Evolutionary conservation across 202 grass and related monocot genomes (phyloP).

Genomic region (Cymbopogon flexuosus): DNA sequence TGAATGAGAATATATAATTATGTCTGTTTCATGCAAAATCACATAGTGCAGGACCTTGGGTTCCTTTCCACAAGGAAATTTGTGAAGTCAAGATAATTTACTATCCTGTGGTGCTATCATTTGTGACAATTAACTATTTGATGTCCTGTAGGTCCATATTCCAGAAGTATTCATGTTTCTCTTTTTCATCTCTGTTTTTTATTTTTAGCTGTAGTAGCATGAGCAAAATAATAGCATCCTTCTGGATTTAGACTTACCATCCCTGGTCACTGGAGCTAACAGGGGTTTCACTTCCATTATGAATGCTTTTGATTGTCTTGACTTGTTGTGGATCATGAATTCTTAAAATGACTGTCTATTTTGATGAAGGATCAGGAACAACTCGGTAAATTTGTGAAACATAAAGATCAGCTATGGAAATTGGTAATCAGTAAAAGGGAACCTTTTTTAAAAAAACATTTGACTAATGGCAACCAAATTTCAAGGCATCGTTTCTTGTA

Average conservation of each 20-base stretch:
- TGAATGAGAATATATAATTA: background rate
- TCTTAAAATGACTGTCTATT: background rate
- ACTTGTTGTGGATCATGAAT: background rate
- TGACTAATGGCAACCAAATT: background rate
- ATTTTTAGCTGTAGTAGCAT: background rate
- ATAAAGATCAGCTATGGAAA: background rate
- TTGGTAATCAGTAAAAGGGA: background rate
- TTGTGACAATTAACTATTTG: background rate
- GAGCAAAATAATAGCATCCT: background rate
- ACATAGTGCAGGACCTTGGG: background rate
- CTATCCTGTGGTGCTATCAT: background rate
- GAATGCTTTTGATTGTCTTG: background rate
- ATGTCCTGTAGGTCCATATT: background rate
- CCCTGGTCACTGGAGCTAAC: background rate
- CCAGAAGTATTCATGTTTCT: background rate
- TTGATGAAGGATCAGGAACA: background rate
- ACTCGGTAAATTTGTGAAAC: background rate
- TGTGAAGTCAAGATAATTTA: background rate
- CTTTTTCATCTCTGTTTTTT: background rate
- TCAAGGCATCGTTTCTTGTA: background rate
- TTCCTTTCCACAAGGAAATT: background rate
- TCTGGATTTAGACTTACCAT: background rate
- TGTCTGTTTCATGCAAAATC: background rate
- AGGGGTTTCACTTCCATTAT: background rate
- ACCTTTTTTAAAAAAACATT: background rate